Conservation (phyloP, 192 early-diverging fungal species). For the Backusella morwellensis region DNA sequence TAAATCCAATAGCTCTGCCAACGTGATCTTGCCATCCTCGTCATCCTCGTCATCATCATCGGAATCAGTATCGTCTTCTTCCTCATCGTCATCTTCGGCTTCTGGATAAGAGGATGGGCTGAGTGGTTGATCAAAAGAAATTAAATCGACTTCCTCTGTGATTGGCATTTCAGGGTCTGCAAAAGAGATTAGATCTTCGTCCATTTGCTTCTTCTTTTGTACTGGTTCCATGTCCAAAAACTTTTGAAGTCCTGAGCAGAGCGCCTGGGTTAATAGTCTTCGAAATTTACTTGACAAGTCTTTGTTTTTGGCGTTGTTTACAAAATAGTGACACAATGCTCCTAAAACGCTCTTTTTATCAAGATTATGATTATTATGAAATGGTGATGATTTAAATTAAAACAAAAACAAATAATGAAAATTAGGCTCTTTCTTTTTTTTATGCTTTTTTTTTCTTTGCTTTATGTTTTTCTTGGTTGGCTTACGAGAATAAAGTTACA, state of each 20-base stretch:
- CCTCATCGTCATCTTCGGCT: neutral
- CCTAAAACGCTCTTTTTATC: neutral
- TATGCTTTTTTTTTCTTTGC: neutral
- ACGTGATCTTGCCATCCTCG: conserved; percentile 6
- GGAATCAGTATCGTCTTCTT: neutral
- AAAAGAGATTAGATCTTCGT: conserved; percentile 23
- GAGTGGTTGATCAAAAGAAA: conserved; percentile 10
- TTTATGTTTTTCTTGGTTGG: neutral
- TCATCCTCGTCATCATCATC: neutral
- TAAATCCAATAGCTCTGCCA: conserved; percentile 1
- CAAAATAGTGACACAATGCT: conserved; percentile 8
- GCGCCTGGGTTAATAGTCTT: neutral
- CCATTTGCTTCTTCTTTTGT: neutral
- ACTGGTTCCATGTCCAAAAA: conserved; percentile 14
- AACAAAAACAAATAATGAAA: neutral
- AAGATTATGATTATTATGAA: neutral
- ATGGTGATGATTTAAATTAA: neutral
- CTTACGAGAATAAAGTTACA: conserved; percentile 24
- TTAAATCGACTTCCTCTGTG: conserved; percentile 8
- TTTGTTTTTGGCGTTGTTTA: conserved; percentile 10
- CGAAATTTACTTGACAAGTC: conserved; percentile 22
- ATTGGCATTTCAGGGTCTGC: neutral
- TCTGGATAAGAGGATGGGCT: neutral
- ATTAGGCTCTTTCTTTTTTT: neutral
- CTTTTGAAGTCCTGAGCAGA: conserved; percentile 11